A percentile compares a stretch with the other conserved stretches of the same genome.
phyloP scores from a whole-genome alignment of 2,329 filamentous ascomycete species.

The Colletotrichum endophyticum region DNA sequence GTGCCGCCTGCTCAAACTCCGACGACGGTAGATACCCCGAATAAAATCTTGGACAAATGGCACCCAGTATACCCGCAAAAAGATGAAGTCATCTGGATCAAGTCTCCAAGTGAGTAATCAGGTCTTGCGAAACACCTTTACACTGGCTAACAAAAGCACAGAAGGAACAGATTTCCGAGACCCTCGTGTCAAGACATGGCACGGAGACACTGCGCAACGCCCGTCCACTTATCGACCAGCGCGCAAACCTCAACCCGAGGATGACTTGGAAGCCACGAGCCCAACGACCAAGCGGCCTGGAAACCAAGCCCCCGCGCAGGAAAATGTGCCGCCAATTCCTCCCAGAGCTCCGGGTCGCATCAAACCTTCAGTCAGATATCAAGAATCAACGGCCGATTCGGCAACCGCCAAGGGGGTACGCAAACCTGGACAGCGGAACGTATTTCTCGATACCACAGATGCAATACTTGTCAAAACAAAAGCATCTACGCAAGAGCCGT shows the following conservation, averaged over 20 bases:
- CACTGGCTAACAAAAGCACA: background rate
- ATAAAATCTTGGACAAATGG: constrained; percentile 11
- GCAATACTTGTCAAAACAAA: background rate
- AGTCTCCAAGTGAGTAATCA: background rate
- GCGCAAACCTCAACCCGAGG: background rate
- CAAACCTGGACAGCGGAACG: background rate
- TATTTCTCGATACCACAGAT: background rate
- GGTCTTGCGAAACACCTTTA: background rate
- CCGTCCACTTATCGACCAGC: background rate
- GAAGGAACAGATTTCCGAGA: background rate
- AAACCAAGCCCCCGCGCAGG: background rate
- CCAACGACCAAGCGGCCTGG: background rate
- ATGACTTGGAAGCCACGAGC: background rate
- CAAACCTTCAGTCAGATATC: background rate
- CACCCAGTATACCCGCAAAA: constrained; percentile 8
- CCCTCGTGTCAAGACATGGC: constrained; percentile 8
- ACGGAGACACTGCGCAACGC: constrained; percentile 7
- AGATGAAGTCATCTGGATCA: background rate
- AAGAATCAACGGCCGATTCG: background rate
- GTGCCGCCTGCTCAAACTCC: background rate
- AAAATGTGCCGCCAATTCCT: background rate
- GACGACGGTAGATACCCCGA: constrained; percentile 8
- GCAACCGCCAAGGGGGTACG: background rate
- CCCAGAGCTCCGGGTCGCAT: background rate
- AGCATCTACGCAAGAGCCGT: background rate